phyloP scores from a whole-genome alignment of 2,329 filamentous ascomycete species.

The Aureobasidium sp. region DNA sequence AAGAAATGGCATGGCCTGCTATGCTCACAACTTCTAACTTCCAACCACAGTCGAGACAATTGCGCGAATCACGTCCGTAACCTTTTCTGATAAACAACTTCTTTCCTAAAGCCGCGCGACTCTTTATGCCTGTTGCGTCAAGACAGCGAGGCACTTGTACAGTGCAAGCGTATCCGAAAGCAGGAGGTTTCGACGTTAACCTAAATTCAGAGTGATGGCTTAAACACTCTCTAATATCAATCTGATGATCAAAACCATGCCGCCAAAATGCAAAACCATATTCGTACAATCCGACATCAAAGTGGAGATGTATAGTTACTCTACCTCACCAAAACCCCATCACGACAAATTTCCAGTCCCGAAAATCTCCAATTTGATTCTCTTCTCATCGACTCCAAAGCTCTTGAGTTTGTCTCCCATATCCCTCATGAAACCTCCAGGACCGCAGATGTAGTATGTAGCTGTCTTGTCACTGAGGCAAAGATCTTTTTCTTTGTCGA shows the following conservation, averaged over 20 bases:
- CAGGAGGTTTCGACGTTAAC: not conserved
- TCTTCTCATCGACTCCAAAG: slow-evolving; percentile 48
- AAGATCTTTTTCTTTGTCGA: slow-evolving; percentile 47
- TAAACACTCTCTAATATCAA: not conserved
- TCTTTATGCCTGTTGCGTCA: no score
- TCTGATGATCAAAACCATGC: not conserved
- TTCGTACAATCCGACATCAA: not conserved
- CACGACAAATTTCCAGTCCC: slow-evolving; percentile 6
- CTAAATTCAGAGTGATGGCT: not conserved
- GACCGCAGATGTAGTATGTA: slow-evolving; percentile 66
- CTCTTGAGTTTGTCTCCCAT: slow-evolving; percentile 44
- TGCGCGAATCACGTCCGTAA: no score
- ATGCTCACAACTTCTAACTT: no score
- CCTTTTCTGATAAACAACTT: no score
- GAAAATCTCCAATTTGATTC: slow-evolving; percentile 51
- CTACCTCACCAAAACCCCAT: not conserved
- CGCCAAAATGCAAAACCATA: not conserved
- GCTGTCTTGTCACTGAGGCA: slow-evolving; percentile 45
- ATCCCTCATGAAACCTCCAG: slow-evolving; percentile 59
- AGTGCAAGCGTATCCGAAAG: not conserved
- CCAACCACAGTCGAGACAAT: no score
- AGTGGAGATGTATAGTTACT: not conserved
- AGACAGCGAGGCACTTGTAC: no score
- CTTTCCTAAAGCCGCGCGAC: no score
- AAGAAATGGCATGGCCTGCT: no score